A percentile compares a stretch with the other conserved stretches of the same genome.
phyloP scores from a whole-genome alignment of 768 basidiomycete genomes.

The Lactarius tabidus region DNA sequence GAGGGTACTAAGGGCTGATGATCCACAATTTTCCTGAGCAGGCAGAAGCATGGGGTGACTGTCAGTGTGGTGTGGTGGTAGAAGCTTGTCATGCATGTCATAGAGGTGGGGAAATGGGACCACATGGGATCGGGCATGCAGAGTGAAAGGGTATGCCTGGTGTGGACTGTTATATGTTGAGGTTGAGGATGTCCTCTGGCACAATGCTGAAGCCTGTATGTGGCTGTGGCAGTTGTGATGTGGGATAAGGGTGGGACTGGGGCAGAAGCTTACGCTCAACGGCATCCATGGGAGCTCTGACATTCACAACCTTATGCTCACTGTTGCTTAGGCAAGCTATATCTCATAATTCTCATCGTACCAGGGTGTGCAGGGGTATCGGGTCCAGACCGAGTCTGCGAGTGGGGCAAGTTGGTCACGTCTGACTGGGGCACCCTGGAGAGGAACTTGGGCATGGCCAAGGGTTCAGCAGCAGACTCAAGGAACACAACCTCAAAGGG shows the following conservation, averaged over 20 bases:
- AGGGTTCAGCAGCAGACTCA: slow-evolving; percentile 45
- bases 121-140: slow-evolving; percentile 26
- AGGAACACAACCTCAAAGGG: slow-evolving; percentile 39
- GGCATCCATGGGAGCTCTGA: slow-evolving; percentile 26
- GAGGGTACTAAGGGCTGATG: too few species aligned
- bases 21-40: too few species aligned
- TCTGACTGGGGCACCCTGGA: slow-evolving; percentile 49
- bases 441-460: slow-evolving; percentile 50
- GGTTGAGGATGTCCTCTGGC: slow-evolving; percentile 62
- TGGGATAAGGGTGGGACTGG: slow-evolving; percentile 6
- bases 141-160: slow-evolving; percentile 35
- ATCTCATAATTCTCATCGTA: slow-evolving; percentile 75
- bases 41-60: too few species aligned
- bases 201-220: slow-evolving; percentile 40
- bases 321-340: slow-evolving; percentile 63
- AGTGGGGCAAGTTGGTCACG: slow-evolving; percentile 50
- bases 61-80: too few species aligned
- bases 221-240: slow-evolving; percentile 23
- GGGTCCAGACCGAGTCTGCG: slow-evolving; percentile 49
- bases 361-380: slow-evolving; percentile 58
- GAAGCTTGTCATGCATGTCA: too few species aligned
- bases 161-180: slow-evolving; percentile 45
- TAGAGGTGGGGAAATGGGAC: too few species aligned
- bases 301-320: slow-evolving; percentile 26
- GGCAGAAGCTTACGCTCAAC: slow-evolving; percentile 13